Conservation (phyloP, 148 eudicot genomes). For the Amaranthus cruentus region DNA sequence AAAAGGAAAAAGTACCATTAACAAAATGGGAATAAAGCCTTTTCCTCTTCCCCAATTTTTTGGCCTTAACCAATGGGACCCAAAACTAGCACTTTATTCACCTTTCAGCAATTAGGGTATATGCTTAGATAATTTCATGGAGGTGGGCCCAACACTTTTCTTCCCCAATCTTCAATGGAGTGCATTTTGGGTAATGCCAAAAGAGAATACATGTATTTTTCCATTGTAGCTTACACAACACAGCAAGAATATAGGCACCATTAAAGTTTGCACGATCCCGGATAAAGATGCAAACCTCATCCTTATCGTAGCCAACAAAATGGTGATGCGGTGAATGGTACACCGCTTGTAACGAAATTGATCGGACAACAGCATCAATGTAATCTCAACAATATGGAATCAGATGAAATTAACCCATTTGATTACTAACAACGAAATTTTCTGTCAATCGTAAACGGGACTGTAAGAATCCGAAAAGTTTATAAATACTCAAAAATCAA, state of each 20-base stretch:
- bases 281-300: neutral
- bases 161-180: neutral
- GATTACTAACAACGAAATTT: neutral
- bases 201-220: neutral
- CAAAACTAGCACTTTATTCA: neutral
- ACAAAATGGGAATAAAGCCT: neutral
- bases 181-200: neutral
- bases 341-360: no score
- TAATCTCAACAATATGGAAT: no score
- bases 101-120: neutral
- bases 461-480: neutral
- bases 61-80: neutral
- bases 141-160: neutral
- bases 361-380: no score
- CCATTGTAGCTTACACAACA: neutral
- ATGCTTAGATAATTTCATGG: neutral
- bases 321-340: neutral
- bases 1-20: neutral
- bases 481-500: constrained; percentile 4
- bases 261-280: neutral
- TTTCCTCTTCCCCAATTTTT: neutral
- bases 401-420: neutral
- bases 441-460: neutral
- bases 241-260: neutral
- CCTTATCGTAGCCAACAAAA: neutral